These are phyloP conservation scores for Fraxinus floribunda DNA, from an alignment of 305 asterid species.

Conservation along the genomic window DNA sequence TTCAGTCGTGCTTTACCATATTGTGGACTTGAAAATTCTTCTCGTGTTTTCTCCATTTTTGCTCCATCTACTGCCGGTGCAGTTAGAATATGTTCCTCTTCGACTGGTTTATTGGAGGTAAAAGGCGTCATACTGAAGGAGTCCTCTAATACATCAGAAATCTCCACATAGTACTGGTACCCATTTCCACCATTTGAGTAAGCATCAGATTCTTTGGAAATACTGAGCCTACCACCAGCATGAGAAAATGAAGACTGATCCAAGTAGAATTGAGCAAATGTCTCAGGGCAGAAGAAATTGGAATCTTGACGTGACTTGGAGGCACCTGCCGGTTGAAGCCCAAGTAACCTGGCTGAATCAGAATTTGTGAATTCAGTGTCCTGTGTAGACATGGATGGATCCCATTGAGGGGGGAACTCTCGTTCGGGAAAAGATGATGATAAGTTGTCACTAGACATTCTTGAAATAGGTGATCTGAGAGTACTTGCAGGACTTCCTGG, in stretches of 20 bases:
- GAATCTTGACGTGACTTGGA: conserved; percentile 67
- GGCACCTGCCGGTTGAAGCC: conserved; percentile 39
- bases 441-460: conserved; percentile 41
- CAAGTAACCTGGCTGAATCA: conserved; percentile 55
- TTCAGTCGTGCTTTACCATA: conserved; percentile 29
- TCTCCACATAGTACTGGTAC: conserved; percentile 84
- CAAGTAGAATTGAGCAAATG: conserved; percentile 87
- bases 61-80: conserved; percentile 27
- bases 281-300: conserved; percentile 96
- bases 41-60: conserved; percentile 20
- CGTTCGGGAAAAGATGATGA: conserved; percentile 49
- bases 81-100: conserved; percentile 26
- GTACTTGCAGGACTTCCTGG: conserved; percentile 85
- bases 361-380: conserved; percentile 47
- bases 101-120: conserved; percentile 25
- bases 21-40: conserved; percentile 25
- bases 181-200: conserved; percentile 60
- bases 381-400: conserved; percentile 40
- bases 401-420: conserved; percentile 57
- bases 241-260: conserved; percentile 85
- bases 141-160: conserved; percentile 76
- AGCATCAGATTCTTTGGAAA: conserved; percentile 85
- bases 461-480: conserved; percentile 71
- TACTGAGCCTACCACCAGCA: conserved; percentile 88
- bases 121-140: conserved; percentile 64